Conservation (phyloP, 2,329 filamentous ascomycete genomes). For the Colletotrichum eleusines region DNA sequence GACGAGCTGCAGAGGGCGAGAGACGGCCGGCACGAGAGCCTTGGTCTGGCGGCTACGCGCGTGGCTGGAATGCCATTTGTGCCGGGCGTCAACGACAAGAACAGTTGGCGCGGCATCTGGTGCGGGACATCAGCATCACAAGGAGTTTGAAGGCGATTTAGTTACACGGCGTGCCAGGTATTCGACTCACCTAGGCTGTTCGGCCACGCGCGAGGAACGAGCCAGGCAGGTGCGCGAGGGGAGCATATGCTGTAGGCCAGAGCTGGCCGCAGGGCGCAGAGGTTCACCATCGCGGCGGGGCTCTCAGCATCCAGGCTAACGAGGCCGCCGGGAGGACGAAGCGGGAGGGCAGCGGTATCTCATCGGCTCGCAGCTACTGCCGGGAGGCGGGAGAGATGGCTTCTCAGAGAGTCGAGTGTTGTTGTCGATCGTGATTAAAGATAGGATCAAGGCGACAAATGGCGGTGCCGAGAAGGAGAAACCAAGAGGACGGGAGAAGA, state of each 20-base stretch:
- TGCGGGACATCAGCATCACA: constrained; percentile 19
- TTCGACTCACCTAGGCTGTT: constrained; percentile 26
- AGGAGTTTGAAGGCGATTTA: constrained; percentile 7
- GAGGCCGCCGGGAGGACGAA: constrained; percentile 36
- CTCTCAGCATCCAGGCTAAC: constrained; percentile 36
- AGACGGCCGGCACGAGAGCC: constrained; percentile 46
- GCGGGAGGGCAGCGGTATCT: constrained; percentile 18
- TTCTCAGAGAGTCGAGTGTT: background rate
- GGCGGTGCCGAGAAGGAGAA: background rate
- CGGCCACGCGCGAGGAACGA: constrained; percentile 32
- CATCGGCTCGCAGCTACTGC: constrained; percentile 34
- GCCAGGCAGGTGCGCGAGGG: constrained; percentile 21
- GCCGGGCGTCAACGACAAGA: constrained; percentile 19
- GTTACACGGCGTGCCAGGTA: background rate
- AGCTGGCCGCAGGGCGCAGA: constrained; percentile 36
- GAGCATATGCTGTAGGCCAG: constrained; percentile 35
- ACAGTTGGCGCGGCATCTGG: constrained; percentile 21
- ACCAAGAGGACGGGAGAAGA: constrained; percentile 1
- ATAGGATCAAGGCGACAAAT: background rate
- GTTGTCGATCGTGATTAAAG: background rate
- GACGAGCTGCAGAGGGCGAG: constrained; percentile 54
- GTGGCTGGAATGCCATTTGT: constrained; percentile 56
- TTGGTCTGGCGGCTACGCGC: constrained; percentile 48
- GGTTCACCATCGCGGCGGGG: constrained; percentile 34
- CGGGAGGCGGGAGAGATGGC: constrained; percentile 10